A percentile compares a stretch with the other conserved stretches of the same genome.
phyloP scores from a whole-genome alignment of 164 flowering plant species.

The Stephania japonica region DNA sequence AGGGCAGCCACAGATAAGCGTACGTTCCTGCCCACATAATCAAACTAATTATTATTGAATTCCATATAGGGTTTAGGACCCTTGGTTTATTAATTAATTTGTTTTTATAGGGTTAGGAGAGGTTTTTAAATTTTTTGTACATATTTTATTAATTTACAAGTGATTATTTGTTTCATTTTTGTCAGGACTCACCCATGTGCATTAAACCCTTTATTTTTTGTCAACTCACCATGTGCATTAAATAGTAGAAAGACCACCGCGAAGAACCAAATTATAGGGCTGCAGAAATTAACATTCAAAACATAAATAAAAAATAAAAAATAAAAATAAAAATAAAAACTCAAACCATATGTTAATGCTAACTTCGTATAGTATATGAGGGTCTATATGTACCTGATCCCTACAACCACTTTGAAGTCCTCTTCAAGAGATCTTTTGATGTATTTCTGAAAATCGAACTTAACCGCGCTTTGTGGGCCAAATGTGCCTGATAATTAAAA shows the following conservation, averaged over 20 bases:
- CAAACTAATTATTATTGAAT: neutral
- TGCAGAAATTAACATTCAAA: constrained; percentile 19
- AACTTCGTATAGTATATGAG: too few relatives aligned
- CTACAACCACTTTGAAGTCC: constrained; percentile 84
- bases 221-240: constrained; percentile 44
- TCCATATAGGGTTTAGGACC: neutral
- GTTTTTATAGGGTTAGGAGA: neutral
- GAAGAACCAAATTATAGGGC: constrained; percentile 68
- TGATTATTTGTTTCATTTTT: too few relatives aligned
- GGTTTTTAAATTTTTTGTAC: too few relatives aligned
- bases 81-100: too few relatives aligned
- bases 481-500: constrained; percentile 55
- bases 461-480: constrained; percentile 52
- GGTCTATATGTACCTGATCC: constrained; percentile 45
- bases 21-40: constrained; percentile 43
- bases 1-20: constrained; percentile 72
- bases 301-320: too few relatives aligned
- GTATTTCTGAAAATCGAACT: constrained; percentile 71
- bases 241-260: constrained; percentile 61
- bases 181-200: too few relatives aligned
- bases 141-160: too few relatives aligned
- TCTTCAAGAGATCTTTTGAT: constrained; percentile 80
- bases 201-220: too few relatives aligned
- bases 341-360: too few relatives aligned
- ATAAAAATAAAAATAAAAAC: too few relatives aligned